A percentile compares a stretch with the other conserved stretches of the same genome.
Conservation (phyloP, 345 rosid genomes). For the Syzygium jambos region DNA sequence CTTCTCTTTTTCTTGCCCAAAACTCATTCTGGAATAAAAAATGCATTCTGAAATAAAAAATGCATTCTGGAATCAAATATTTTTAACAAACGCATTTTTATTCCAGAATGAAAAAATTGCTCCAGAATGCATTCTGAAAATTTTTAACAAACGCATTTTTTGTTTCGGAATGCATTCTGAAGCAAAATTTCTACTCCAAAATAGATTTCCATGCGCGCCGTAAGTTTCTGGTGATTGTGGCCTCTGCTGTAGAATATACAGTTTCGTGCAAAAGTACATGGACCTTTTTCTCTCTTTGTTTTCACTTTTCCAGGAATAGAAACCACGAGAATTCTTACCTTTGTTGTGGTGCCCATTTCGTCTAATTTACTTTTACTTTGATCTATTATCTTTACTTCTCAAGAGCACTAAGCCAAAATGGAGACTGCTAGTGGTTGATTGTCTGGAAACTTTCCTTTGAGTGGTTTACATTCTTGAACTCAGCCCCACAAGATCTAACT, state of each 20-base stretch:
- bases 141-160: no score
- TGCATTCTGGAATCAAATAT: no score
- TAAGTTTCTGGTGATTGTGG: background rate
- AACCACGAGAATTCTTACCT: background rate
- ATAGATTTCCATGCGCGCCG: no score
- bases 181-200: no score
- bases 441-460: background rate
- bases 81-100: no score
- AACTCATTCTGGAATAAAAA: no score
- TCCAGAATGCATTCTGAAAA: no score
- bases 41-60: no score
- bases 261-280: rapidly evolving
- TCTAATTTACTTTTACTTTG: background rate
- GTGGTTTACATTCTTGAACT: background rate
- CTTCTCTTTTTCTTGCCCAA: no score
- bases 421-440: background rate
- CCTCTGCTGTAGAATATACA: background rate
- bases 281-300: background rate
- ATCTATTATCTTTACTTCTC: background rate
- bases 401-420: background rate
- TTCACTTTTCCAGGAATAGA: background rate
- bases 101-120: no score
- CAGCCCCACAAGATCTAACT: background rate
- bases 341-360: background rate
- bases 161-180: no score